Conservation (phyloP, 179 eudicot species). For the Nepenthes alata region DNA sequence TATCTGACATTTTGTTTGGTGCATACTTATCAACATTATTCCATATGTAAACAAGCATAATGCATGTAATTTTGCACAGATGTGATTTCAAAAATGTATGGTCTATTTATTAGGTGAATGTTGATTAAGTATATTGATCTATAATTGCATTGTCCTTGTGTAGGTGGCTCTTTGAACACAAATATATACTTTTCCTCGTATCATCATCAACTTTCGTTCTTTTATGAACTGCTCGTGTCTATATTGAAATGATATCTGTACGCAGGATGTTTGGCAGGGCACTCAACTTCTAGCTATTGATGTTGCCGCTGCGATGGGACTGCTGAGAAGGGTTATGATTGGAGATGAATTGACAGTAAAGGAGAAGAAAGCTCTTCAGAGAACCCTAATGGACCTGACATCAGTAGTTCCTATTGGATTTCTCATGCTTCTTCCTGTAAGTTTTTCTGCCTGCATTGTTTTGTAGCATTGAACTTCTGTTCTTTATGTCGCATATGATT, state of each 20-base stretch:
- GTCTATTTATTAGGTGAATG: too few relatives aligned
- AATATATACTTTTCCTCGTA: too few relatives aligned
- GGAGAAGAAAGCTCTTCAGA: constrained; percentile 65
- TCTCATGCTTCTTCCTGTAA: constrained; percentile 97
- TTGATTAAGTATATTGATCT: too few relatives aligned
- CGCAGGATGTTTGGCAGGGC: constrained; percentile 96
- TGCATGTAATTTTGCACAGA: too few relatives aligned
- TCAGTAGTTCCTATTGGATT: constrained; percentile 89
- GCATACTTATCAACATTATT: too few relatives aligned
- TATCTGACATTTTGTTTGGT: too few relatives aligned
- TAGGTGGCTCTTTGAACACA: too few relatives aligned
- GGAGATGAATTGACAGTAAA: constrained; percentile 83
- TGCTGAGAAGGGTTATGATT: constrained; percentile 59
- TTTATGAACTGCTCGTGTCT: neutral
- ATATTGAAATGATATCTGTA: neutral
- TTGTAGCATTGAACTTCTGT: neutral
- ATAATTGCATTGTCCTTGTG: too few relatives aligned
- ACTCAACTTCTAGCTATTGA: constrained; percentile 95
- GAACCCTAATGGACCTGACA: constrained; percentile 83
- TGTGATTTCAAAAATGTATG: too few relatives aligned
- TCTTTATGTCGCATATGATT: too few relatives aligned
- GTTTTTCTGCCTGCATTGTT: constrained; percentile 16
- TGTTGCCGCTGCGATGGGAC: constrained; percentile 67
- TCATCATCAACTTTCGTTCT: neutral
- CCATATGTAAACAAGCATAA: too few relatives aligned